Evolutionary conservation across 805 yeast genomes (phyloP).

Genomic region (Zygoascus bituminiphila): DNA sequence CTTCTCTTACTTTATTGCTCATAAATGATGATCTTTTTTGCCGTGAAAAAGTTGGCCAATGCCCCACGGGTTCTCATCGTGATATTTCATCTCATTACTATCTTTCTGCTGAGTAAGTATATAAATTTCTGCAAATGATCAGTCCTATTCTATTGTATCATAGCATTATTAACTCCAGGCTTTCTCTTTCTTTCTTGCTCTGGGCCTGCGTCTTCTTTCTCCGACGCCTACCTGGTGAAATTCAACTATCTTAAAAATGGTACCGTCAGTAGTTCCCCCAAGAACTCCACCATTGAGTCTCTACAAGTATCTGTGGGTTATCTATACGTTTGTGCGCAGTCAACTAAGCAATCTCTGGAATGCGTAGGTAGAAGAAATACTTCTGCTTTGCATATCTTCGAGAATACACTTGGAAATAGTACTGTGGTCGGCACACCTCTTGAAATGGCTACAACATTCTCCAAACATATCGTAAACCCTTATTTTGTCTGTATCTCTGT

Average conservation of each 20-base stretch:
- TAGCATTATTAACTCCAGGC: neutral
- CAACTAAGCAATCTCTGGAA: neutral
- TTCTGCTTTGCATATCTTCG: slow-evolving; percentile 2
- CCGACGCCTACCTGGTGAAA: slow-evolving; percentile 15
- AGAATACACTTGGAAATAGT: neutral
- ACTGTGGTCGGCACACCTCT: slow-evolving; percentile 11
- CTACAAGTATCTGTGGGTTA: slow-evolving; percentile 11
- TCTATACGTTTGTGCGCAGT: slow-evolving; percentile 14
- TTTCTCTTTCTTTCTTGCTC: slow-evolving; percentile 16
- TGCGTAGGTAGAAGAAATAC: slow-evolving; percentile 9
- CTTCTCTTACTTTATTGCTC: too few relatives aligned
- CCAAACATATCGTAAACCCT: slow-evolving; percentile 16
- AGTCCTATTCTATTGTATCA: too few relatives aligned
- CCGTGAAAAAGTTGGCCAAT: neutral
- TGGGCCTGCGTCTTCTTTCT: slow-evolving; percentile 10
- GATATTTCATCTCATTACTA: slow-evolving; percentile 4
- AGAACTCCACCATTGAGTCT: slow-evolving; percentile 4
- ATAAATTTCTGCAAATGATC: neutral
- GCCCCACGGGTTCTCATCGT: neutral
- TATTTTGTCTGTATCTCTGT: slow-evolving; percentile 10
- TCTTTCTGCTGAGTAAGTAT: slow-evolving; percentile 4
- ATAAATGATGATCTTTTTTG: too few relatives aligned
- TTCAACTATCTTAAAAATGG: slow-evolving; percentile 9
- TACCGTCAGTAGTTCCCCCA: neutral
- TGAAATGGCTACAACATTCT: slow-evolving; percentile 12